Base-by-base conservation (phyloP, 2,329 filamentous ascomycete species). In the Scleromitrula shiraiana region DNA sequence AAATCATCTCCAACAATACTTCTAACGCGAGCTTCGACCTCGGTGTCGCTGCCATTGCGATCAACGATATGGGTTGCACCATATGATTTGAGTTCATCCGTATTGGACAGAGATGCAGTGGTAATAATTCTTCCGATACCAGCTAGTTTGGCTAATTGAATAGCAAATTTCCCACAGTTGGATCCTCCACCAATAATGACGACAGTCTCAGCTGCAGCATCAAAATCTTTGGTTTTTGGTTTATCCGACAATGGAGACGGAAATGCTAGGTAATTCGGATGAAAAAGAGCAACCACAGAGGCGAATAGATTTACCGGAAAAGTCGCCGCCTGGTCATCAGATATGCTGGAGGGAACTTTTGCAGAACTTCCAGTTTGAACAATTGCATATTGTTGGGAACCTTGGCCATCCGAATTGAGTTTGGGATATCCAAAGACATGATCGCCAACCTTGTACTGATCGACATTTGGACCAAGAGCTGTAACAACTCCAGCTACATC, bases 51-150 rank as follows among this genome's bases (percentile, higher is more conserved):
- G 17, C 22, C 42, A 32, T 50, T 36, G 2, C 69, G 66, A 47
- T 68, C 64, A 8, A 70, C 50, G 4, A 70, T 59, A 53, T 70
- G 62, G 1, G 68, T 71, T 0, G 69, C 69, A 1, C 68, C 69
- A 33, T 58, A 61, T 5, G 41, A 50, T 35, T 56, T 61, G 10
- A 71, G 51, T 43, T 65, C 61, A 5, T 51, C 50, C 27, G 64
- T 59, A 9, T 61, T 50, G 12, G 35, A 35, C 15, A 24, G 23
- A 1, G 64, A 64, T 17, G 64, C 67, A 1, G 67, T 60, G 3
- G 64, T 64, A 19, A 72, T 59, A 38, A 71, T 69, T 6, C 52
- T 59, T 1, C 66, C 67, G 32, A 71, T 58, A 0, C 65, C 64
- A 1, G 60, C 64, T 9, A 65, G 46, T 24, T 53, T 54, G 9